These are phyloP conservation scores for Botrytis aclada DNA, from an alignment of 2,329 filamentous ascomycete species.

Conservation along the genomic window DNA sequence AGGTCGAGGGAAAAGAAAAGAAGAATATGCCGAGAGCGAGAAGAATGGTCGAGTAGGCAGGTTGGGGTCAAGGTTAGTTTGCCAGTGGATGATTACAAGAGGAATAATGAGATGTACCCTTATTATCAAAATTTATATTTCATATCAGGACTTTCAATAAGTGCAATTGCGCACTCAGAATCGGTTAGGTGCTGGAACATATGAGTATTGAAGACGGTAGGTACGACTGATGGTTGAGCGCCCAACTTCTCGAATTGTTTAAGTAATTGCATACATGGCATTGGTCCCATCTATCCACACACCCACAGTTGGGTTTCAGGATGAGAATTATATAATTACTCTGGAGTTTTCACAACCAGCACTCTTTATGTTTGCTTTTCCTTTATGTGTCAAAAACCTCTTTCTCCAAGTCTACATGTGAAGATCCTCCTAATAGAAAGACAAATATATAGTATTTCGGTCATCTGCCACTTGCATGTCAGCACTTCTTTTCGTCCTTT, in stretches of 20 bases:
- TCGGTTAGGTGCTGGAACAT: not conserved
- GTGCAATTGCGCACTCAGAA: not conserved
- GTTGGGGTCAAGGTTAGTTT: not conserved
- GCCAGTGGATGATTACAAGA: not conserved
- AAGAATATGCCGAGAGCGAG: slow-evolving; percentile 64
- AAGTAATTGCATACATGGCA: not conserved
- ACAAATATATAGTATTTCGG: not conserved
- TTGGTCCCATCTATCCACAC: not conserved
- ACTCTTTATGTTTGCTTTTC: not conserved
- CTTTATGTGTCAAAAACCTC: not conserved
- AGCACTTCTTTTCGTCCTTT: not conserved
- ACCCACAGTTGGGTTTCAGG: not conserved
- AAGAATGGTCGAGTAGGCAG: slow-evolving; percentile 40
- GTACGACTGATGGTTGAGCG: not conserved
- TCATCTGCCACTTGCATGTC: not conserved
- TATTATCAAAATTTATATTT: not conserved
- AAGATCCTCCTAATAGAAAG: not conserved
- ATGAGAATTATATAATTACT: not conserved
- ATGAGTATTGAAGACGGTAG: not conserved
- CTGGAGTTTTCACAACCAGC: not conserved
- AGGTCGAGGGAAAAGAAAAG: slow-evolving; percentile 80
- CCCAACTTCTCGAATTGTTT: not conserved
- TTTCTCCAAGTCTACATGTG: not conserved
- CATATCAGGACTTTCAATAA: not conserved
- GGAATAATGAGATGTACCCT: not conserved